Evolutionary conservation across 306 rosid genomes (phyloP).

Genomic region (Sindora glabra): DNA sequence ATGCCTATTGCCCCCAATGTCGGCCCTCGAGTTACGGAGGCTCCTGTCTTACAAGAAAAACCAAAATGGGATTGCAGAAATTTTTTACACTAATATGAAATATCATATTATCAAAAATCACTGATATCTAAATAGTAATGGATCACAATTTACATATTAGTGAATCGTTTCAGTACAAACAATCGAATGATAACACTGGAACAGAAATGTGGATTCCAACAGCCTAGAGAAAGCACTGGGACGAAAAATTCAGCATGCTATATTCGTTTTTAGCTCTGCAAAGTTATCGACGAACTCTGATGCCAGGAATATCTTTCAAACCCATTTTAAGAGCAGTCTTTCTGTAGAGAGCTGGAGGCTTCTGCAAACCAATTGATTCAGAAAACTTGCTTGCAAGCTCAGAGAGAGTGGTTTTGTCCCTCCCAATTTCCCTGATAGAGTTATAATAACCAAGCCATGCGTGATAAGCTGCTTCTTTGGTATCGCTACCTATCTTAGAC

Average conservation of each 20-base stretch:
- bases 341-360: conserved; percentile 70
- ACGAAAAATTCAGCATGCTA: neutral
- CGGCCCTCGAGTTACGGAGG: no score
- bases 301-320: conserved; percentile 81
- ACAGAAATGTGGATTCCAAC: neutral
- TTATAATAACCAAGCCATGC: conserved; percentile 93
- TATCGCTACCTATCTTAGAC: conserved; percentile 59
- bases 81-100: no score
- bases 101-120: no score
- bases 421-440: conserved; percentile 76
- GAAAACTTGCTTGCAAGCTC: conserved; percentile 66
- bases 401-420: conserved; percentile 68
- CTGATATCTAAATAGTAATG: no score
- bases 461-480: conserved; percentile 90
- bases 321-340: conserved; percentile 90
- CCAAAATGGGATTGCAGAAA: no score
- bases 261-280: neutral
- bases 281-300: conserved; percentile 53
- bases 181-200: neutral
- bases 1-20: no score
- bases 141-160: neutral
- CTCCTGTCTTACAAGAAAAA: no score
- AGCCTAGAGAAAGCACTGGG: neutral
- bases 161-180: neutral
- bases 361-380: conserved; percentile 72